Percentiles rank a stretch among this genome's conserved stretches.
Evolutionary conservation across 495 filamentous ascomycete genomes (phyloP).

Genomic region (Daldinia grandis): DNA sequence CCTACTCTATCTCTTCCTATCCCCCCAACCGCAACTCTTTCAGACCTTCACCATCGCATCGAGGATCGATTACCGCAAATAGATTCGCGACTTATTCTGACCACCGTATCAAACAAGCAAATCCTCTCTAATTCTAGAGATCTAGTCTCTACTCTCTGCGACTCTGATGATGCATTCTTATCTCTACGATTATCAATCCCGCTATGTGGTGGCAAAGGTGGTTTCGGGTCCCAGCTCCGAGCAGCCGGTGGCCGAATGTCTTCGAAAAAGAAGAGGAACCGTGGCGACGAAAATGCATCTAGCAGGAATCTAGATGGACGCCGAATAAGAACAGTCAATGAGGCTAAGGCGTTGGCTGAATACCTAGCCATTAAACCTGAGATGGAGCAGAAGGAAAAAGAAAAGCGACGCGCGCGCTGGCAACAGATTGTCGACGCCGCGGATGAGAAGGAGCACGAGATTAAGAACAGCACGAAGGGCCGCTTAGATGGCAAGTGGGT

Average conservation of each 20-base stretch:
- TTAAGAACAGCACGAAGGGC: slow-evolving; percentile 72
- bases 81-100: slow-evolving; percentile 70
- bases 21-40: slow-evolving; percentile 69
- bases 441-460: slow-evolving; percentile 81
- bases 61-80: slow-evolving; percentile 68
- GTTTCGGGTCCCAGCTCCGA: slow-evolving; percentile 95
- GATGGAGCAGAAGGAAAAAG: slow-evolving; percentile 92
- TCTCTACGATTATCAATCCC: slow-evolving; percentile 79
- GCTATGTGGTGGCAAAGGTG: slow-evolving; percentile 91
- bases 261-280: slow-evolving; percentile 83
- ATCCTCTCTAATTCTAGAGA: slow-evolving; percentile 57
- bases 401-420: slow-evolving; percentile 81
- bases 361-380: slow-evolving; percentile 96
- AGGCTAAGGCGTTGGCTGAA: slow-evolving; percentile 93
- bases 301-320: slow-evolving; percentile 94
- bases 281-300: slow-evolving; percentile 85
- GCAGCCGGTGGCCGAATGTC: slow-evolving; percentile 98
- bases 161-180: slow-evolving; percentile 69
- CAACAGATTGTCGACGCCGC: slow-evolving; percentile 83
- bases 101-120: slow-evolving; percentile 80
- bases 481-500: slow-evolving; percentile 91
- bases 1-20: slow-evolving; percentile 77
- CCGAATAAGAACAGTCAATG: slow-evolving; percentile 86
- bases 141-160: slow-evolving; percentile 63
- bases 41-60: slow-evolving; percentile 70